phyloP scores from a whole-genome alignment of 1,139 yeast species.

The Eremothecium sinecaudum region DNA sequence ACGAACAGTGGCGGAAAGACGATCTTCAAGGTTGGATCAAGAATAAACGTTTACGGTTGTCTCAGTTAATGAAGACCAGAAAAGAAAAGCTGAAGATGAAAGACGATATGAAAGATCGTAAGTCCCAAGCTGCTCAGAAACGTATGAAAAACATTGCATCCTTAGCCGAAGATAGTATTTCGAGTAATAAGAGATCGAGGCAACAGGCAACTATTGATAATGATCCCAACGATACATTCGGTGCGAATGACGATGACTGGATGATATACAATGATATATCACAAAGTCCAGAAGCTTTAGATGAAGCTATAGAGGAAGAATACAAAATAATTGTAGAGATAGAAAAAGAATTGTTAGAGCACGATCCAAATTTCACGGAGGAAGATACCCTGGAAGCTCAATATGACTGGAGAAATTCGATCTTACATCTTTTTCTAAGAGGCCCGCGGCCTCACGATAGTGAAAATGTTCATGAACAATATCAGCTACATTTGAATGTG shows the following conservation, averaged over 20 bases:
- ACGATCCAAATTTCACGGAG: slow-evolving; percentile 75
- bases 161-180: slow-evolving; percentile 61
- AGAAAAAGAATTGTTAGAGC: slow-evolving; percentile 66
- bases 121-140: slow-evolving; percentile 84
- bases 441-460: slow-evolving; percentile 75
- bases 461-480: slow-evolving; percentile 59
- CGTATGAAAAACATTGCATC: slow-evolving; percentile 89
- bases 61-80: slow-evolving; percentile 45
- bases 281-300: slow-evolving; percentile 50
- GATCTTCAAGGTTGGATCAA: slow-evolving; percentile 77
- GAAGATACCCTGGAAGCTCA: slow-evolving; percentile 80
- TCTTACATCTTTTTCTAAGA: slow-evolving; percentile 72
- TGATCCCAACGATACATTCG: slow-evolving; percentile 90
- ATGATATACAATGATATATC: slow-evolving; percentile 78
- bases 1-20: slow-evolving; percentile 64
- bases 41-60: slow-evolving; percentile 55
- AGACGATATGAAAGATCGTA: slow-evolving; percentile 77
- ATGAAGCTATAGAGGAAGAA: slow-evolving; percentile 66
- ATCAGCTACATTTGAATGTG: slow-evolving; percentile 80
- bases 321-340: slow-evolving; percentile 49
- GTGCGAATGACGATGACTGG: slow-evolving; percentile 97
- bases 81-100: slow-evolving; percentile 63
- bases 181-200: slow-evolving; percentile 40
- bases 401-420: slow-evolving; percentile 76
- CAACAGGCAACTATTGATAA: slow-evolving; percentile 65